Conservation (phyloP, 176 grass and related monocot genomes). For the Bonia amplexicaulis region DNA sequence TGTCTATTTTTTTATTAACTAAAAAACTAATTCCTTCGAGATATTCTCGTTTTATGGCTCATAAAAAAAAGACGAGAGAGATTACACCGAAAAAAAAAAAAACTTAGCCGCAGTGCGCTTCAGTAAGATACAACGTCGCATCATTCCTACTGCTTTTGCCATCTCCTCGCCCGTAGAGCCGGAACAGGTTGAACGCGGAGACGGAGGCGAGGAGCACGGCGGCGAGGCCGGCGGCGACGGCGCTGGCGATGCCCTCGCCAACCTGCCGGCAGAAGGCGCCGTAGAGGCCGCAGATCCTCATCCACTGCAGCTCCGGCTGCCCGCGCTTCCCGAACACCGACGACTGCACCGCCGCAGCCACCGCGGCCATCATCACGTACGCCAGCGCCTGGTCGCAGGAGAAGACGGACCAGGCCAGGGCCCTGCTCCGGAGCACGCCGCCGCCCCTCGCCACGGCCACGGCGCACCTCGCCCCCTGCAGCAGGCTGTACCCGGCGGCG, state of each 20-base stretch:
- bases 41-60: too few species aligned
- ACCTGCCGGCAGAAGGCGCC: conserved; percentile 64
- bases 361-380: conserved; percentile 51
- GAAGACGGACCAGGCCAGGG: conserved; percentile 64
- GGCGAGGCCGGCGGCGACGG: conserved; percentile 41
- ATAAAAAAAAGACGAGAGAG: too few species aligned
- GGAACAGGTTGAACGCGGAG: conserved; percentile 86
- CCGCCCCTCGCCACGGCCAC: conserved; percentile 12
- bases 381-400: conserved; percentile 77
- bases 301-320: conserved; percentile 75
- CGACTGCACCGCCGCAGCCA: conserved; percentile 58
- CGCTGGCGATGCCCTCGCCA: conserved; percentile 43
- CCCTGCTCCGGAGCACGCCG: neutral
- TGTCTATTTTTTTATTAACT: too few species aligned
- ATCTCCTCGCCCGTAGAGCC: conserved; percentile 37
- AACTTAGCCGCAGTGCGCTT: too few species aligned
- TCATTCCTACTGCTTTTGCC: conserved; percentile 26
- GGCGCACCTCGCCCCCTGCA: conserved; percentile 50
- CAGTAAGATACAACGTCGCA: neutral
- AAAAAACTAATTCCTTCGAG: too few species aligned
- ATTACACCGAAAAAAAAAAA: too few species aligned
- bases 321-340: conserved; percentile 52
- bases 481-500: conserved; percentile 66
- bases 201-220: conserved; percentile 41
- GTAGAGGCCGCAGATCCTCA: conserved; percentile 69